Conservation (phyloP, 768 basidiomycete species). For the Tylopilus subfusipes region DNA sequence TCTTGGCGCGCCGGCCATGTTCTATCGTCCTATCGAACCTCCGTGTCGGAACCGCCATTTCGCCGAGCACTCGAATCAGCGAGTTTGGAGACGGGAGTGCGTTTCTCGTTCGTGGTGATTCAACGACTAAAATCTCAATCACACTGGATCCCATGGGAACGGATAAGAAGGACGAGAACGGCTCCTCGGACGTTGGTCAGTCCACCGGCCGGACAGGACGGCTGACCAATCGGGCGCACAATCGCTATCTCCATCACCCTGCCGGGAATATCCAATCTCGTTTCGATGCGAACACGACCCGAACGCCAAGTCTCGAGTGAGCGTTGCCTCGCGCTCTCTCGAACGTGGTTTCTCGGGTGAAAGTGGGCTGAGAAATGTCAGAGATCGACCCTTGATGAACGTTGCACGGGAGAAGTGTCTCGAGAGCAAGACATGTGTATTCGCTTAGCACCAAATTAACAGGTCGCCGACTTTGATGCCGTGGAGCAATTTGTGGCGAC, state of each 20-base stretch:
- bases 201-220: background rate
- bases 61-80: too few species aligned
- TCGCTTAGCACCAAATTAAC: background rate
- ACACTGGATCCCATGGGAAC: background rate
- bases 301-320: background rate
- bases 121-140: too few species aligned
- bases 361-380: background rate
- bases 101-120: too few species aligned
- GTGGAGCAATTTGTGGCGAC: background rate
- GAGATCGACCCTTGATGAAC: background rate
- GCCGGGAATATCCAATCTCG: background rate
- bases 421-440: background rate
- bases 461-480: background rate
- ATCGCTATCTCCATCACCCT: conserved; percentile 5
- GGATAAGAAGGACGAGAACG: background rate
- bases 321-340: too few species aligned
- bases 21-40: too few species aligned
- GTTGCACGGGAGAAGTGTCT: background rate
- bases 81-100: too few species aligned
- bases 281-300: background rate
- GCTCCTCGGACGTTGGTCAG: background rate
- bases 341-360: background rate
- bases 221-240: conserved; percentile 1
- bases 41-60: too few species aligned
- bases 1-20: too few species aligned